Conservation (phyloP, 1,284 basidiomycete species). For the Papiliotrema flavescens region DNA sequence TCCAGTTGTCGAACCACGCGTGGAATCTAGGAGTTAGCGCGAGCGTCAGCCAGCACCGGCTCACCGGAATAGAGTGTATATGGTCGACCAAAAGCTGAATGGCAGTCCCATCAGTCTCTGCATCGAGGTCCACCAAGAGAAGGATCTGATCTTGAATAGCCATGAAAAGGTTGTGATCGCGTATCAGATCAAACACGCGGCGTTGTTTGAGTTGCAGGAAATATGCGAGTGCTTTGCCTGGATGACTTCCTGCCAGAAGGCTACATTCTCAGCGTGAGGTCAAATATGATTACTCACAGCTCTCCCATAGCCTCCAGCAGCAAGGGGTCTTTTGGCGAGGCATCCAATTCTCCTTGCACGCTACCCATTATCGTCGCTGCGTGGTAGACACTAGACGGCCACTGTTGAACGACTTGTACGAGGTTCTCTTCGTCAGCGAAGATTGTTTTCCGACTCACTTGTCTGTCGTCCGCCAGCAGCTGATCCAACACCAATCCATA, state of each 20-base stretch:
- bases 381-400: slow-evolving; percentile 91
- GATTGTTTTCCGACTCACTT: slow-evolving; percentile 52
- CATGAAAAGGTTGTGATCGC: slow-evolving; percentile 90
- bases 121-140: slow-evolving; percentile 89
- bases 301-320: slow-evolving; percentile 92
- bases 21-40: slow-evolving; percentile 58
- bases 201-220: slow-evolving; percentile 79
- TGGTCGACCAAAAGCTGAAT: slow-evolving; percentile 89
- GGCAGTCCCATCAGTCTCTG: slow-evolving; percentile 59
- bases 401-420: slow-evolving; percentile 40
- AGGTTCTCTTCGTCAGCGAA: too few species aligned
- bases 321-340: slow-evolving; percentile 57
- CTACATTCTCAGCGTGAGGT: slow-evolving; percentile 37
- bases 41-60: slow-evolving; percentile 30
- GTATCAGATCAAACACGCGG: slow-evolving; percentile 91
- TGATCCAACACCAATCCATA: slow-evolving; percentile 95
- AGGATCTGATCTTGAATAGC: slow-evolving; percentile 91
- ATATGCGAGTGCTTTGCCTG: slow-evolving; percentile 87
- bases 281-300: slow-evolving; percentile 57
- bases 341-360: slow-evolving; percentile 75
- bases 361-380: slow-evolving; percentile 80
- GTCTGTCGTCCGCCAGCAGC: slow-evolving; percentile 72
- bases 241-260: slow-evolving; percentile 73
- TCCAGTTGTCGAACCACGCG: slow-evolving; percentile 85
- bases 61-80: slow-evolving; percentile 88